Evolutionary conservation across 2,329 filamentous ascomycete species (phyloP).

Genomic region (Sporothrix luriei): DNA sequence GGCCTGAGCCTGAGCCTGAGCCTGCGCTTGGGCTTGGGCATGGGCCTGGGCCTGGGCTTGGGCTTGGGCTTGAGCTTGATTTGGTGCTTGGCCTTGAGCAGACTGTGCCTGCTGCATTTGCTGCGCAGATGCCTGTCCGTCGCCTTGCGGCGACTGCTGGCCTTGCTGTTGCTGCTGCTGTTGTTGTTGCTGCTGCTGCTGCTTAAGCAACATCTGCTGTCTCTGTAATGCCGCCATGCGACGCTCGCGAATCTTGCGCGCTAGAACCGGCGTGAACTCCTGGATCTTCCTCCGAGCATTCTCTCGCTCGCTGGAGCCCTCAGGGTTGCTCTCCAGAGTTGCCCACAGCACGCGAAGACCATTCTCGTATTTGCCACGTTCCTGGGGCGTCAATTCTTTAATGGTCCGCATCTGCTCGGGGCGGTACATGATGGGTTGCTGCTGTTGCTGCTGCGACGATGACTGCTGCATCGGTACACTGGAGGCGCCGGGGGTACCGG

Average conservation of each 20-base stretch:
- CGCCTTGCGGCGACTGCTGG: constrained; percentile 27
- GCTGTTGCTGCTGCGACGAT: constrained; percentile 31
- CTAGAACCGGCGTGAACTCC: constrained; percentile 62
- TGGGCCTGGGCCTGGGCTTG: constrained; percentile 33
- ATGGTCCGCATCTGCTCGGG: constrained; percentile 57
- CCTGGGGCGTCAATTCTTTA: constrained; percentile 54
- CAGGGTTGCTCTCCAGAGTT: constrained; percentile 52
- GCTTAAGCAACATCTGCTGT: constrained; percentile 26
- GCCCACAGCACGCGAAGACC: constrained; percentile 59
- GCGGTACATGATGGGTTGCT: constrained; percentile 47
- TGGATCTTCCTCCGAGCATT: constrained; percentile 60
- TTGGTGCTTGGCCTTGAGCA: neutral
- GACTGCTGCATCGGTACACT: neutral
- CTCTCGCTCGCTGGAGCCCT: constrained; percentile 53
- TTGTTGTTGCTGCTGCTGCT: constrained; percentile 28
- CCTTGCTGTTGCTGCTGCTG: constrained; percentile 31
- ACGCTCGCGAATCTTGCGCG: constrained; percentile 35
- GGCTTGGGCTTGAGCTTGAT: neutral
- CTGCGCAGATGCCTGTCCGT: constrained; percentile 29
- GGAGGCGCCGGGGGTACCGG: constrained; percentile 26
- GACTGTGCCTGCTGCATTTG: constrained; percentile 30
- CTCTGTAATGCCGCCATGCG: constrained; percentile 24
- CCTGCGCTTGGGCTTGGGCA: constrained; percentile 3
- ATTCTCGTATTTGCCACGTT: constrained; percentile 61
- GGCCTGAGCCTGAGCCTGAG: constrained; percentile 28